These are phyloP conservation scores for Colletotrichum orchidophilum DNA, from an alignment of 2,329 filamentous ascomycete genomes.

Conservation along the genomic window DNA sequence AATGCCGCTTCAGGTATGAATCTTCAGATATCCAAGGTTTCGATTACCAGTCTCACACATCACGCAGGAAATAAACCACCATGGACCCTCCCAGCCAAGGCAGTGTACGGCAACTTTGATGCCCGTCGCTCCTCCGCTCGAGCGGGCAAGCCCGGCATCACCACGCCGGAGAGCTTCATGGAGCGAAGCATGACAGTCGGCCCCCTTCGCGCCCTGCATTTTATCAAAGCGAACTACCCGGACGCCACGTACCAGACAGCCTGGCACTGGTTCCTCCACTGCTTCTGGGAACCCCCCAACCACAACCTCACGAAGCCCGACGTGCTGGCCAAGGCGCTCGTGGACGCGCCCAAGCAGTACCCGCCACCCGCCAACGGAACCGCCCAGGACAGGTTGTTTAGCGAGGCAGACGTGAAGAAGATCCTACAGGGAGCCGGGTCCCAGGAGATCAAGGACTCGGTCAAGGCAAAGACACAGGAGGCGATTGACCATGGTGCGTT, in stretches of 20 bases:
- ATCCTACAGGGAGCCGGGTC: conserved; percentile 64
- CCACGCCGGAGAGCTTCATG: conserved; percentile 55
- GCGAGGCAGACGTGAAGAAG: conserved; percentile 57
- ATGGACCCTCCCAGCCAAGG: conserved; percentile 76
- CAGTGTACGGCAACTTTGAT: conserved; percentile 60
- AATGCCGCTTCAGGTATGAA: conserved; percentile 64
- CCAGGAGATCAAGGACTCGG: conserved; percentile 52
- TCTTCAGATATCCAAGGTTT: background rate
- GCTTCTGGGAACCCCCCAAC: conserved; percentile 70
- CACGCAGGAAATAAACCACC: conserved; percentile 76
- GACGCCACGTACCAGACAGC: conserved; percentile 58
- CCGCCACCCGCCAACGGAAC: conserved; percentile 7
- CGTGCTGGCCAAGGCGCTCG: conserved; percentile 54
- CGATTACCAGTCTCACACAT: background rate
- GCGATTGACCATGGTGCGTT: conserved; percentile 75
- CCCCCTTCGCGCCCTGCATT: conserved; percentile 73
- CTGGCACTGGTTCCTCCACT: conserved; percentile 64
- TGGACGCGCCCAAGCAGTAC: conserved; percentile 38
- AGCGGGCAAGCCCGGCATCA: conserved; percentile 48
- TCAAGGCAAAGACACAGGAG: conserved; percentile 67
- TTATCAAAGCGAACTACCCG: conserved; percentile 69
- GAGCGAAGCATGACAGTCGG: conserved; percentile 54
- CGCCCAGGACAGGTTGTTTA: conserved; percentile 53
- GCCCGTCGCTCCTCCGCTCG: conserved; percentile 48
- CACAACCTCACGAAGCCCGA: conserved; percentile 68